Conservation (phyloP, 306 rosid genomes). For the Carpinus viminea region DNA sequence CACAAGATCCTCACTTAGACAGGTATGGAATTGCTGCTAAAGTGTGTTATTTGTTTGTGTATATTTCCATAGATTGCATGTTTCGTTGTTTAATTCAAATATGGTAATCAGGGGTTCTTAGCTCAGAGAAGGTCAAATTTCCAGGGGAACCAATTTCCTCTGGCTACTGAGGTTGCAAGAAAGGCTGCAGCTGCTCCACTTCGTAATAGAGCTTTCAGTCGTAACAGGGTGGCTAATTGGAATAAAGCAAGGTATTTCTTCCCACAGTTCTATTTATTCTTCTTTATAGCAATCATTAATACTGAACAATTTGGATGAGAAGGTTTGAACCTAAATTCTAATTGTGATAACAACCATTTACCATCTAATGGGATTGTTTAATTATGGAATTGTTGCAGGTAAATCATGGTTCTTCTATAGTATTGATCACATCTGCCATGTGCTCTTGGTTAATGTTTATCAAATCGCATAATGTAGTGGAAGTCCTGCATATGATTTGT, state of each 20-base stretch:
- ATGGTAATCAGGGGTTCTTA: slow-evolving; percentile 59
- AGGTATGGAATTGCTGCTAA: slow-evolving; percentile 42
- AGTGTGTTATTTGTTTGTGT: neutral
- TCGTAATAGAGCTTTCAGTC: slow-evolving; percentile 47
- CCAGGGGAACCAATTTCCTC: slow-evolving; percentile 74
- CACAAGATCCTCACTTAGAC: slow-evolving; percentile 77
- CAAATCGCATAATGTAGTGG: slow-evolving; percentile 31
- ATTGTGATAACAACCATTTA: slow-evolving; percentile 8
- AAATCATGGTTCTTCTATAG: slow-evolving; percentile 55
- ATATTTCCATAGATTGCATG: neutral
- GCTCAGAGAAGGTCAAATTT: slow-evolving; percentile 84
- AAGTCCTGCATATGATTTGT: slow-evolving; percentile 36
- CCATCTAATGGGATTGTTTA: slow-evolving; percentile 4
- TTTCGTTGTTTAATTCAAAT: neutral
- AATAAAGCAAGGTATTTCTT: slow-evolving; percentile 73
- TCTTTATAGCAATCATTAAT: neutral
- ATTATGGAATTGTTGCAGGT: slow-evolving; percentile 55
- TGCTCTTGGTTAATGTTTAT: slow-evolving; percentile 32
- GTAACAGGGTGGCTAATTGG: slow-evolving; percentile 58
- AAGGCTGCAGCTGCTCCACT: slow-evolving; percentile 74
- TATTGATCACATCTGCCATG: slow-evolving; percentile 47
- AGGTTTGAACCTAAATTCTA: neutral
- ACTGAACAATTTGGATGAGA: neutral
- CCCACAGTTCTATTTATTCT: neutral
- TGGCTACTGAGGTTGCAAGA: slow-evolving; percentile 63